Percentiles rank a stretch among this genome's conserved stretches.
Evolutionary conservation across 23 red algal species (phyloP).

Genomic region (Gracilariopsis chorda): DNA sequence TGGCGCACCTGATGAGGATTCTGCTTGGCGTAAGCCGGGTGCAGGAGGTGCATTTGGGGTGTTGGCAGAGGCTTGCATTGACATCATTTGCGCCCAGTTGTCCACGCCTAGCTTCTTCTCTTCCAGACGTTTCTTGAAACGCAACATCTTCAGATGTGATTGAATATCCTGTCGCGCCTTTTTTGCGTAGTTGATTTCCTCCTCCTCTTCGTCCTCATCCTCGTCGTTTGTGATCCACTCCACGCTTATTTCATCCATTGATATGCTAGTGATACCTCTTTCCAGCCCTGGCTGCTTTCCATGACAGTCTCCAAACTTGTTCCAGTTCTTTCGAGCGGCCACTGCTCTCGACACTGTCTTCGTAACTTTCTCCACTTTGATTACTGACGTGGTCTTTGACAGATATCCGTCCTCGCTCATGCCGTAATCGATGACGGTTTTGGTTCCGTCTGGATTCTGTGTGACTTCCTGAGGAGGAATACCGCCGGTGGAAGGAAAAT

Average conservation of each 20-base stretch:
- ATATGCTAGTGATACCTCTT: constrained; percentile 66
- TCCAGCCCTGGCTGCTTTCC: constrained; percentile 66
- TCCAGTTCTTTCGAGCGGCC: constrained; percentile 79
- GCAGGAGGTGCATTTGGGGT: constrained; percentile 48
- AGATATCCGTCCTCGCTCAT: constrained; percentile 86
- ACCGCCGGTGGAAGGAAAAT: constrained; percentile 41
- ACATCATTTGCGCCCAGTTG: constrained; percentile 96
- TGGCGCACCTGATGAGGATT: constrained; percentile 27
- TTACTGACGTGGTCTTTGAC: constrained; percentile 59
- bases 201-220: constrained; percentile 67
- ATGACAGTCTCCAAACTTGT: constrained; percentile 86
- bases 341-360: constrained; percentile 79
- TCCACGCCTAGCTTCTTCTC: constrained; percentile 79
- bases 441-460: constrained; percentile 78
- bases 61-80: constrained; percentile 68
- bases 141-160: constrained; percentile 66
- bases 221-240: constrained; percentile 72
- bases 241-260: constrained; percentile 82
- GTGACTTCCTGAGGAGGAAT: constrained; percentile 88
- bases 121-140: constrained; percentile 73
- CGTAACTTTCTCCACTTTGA: constrained; percentile 56
- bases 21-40: constrained; percentile 26
- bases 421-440: constrained; percentile 88
- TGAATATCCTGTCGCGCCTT: constrained; percentile 80
- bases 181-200: constrained; percentile 67